Percentiles rank a stretch among this genome's conserved stretches.
These are phyloP conservation scores for Inosperma sp. DNA, from an alignment of 768 basidiomycete species.

Conservation along the genomic window DNA sequence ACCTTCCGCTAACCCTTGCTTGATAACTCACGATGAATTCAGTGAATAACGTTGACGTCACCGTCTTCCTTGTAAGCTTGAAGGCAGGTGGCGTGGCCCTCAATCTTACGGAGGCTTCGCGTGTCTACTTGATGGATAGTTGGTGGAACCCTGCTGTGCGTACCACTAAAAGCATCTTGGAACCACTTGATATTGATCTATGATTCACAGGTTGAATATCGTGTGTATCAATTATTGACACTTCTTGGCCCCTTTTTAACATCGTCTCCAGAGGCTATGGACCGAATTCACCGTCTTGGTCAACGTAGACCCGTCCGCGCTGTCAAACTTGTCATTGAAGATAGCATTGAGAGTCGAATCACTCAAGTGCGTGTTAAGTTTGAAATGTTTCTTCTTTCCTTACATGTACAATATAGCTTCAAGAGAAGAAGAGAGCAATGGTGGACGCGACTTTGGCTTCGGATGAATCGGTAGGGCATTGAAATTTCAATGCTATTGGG, in stretches of 20 bases:
- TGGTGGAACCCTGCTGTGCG: slow-evolving; percentile 95
- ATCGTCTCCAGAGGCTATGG: slow-evolving; percentile 78
- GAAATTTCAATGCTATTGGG: background rate
- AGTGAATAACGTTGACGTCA: slow-evolving; percentile 93
- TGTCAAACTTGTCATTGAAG: slow-evolving; percentile 91
- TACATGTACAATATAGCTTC: slow-evolving; percentile 46
- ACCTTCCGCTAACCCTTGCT: background rate
- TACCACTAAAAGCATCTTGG: slow-evolving; percentile 20
- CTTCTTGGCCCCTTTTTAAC: background rate
- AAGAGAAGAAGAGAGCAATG: slow-evolving; percentile 97
- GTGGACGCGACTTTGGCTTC: slow-evolving; percentile 80
- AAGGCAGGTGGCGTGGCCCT: slow-evolving; percentile 95
- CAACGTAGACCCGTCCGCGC: slow-evolving; percentile 91
- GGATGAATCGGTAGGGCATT: slow-evolving; percentile 70
- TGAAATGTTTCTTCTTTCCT: background rate
- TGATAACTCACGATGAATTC: slow-evolving; percentile 1
- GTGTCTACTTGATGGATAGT: slow-evolving; percentile 94
- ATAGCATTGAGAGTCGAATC: slow-evolving; percentile 94
- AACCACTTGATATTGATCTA: background rate
- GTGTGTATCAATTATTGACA: slow-evolving; percentile 41
- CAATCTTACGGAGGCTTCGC: slow-evolving; percentile 86
- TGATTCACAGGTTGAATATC: slow-evolving; percentile 54
- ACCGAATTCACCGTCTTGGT: slow-evolving; percentile 94
- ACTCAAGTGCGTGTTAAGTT: slow-evolving; percentile 79
- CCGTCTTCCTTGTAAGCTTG: slow-evolving; percentile 92